These are phyloP conservation scores for Tetrapisispora arboricola DNA, from an alignment of 805 yeast genomes.

Conservation along the genomic window DNA sequence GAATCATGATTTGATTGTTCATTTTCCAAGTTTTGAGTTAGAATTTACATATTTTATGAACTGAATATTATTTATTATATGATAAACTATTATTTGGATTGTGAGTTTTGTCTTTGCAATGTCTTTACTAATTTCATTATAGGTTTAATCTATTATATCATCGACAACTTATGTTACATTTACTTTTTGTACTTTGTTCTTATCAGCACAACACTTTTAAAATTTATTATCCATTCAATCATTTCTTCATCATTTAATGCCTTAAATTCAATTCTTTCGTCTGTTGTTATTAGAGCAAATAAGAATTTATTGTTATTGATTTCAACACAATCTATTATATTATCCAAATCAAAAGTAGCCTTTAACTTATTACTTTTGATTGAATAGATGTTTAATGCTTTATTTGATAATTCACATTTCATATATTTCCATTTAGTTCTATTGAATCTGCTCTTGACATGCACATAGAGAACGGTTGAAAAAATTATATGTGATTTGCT, in stretches of 20 bases:
- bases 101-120: no score
- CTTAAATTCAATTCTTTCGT: slow-evolving; percentile 13
- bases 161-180: background rate
- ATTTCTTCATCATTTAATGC: slow-evolving; percentile 14
- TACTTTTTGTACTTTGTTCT: slow-evolving; percentile 7
- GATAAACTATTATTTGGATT: no score
- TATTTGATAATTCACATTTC: slow-evolving; percentile 11
- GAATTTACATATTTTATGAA: no score
- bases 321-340: slow-evolving; percentile 16
- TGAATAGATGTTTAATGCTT: slow-evolving; percentile 10
- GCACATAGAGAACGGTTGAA: slow-evolving; percentile 9
- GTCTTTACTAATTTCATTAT: no score
- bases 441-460: slow-evolving; percentile 11
- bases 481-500: slow-evolving; percentile 10
- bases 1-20: no score
- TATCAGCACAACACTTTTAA: slow-evolving; percentile 14
- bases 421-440: slow-evolving; percentile 16
- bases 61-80: no score
- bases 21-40: no score
- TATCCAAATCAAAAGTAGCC: slow-evolving; percentile 7
- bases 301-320: slow-evolving; percentile 10
- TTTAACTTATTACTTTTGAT: slow-evolving; percentile 10
- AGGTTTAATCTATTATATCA: no score
- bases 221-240: slow-evolving; percentile 18
- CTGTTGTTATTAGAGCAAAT: slow-evolving; percentile 13